Percentiles rank a stretch among this genome's conserved stretches.
Conservation (phyloP, 148 eudicot species). For the Euryodendron excelsum region DNA sequence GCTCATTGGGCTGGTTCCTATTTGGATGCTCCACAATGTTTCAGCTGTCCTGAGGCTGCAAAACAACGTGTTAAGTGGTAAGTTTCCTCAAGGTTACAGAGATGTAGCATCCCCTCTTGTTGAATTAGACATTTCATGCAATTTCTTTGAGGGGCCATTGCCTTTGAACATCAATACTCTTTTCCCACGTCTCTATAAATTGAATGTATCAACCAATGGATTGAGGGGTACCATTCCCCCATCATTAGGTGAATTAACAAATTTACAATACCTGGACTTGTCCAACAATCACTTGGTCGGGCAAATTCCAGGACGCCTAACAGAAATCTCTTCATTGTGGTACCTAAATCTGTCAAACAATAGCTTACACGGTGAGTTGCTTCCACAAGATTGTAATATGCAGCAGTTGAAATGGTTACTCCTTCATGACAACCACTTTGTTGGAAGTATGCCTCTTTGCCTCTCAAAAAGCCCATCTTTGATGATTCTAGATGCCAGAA, state of each 20-base stretch:
- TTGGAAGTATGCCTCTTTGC: background rate
- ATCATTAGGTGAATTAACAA: background rate
- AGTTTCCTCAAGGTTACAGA: background rate
- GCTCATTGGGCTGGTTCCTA: background rate
- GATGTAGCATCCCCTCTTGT: background rate
- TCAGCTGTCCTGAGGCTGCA: background rate
- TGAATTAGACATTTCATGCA: background rate
- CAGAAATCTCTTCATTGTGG: background rate
- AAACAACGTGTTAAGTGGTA: background rate
- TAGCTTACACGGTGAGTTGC: slow-evolving; percentile 1
- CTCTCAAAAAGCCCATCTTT: background rate
- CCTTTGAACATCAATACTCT: background rate
- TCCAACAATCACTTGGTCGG: background rate
- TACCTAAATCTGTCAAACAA: slow-evolving; percentile 1
- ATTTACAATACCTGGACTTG: background rate
- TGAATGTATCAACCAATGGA: background rate
- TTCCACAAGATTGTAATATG: background rate
- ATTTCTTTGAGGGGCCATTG: background rate
- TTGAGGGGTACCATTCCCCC: background rate
- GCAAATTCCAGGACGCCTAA: background rate
- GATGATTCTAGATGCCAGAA: background rate
- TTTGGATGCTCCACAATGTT: background rate
- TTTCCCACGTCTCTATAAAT: background rate
- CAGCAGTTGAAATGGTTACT: background rate
- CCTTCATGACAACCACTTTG: background rate